Base-by-base conservation (phyloP, 768 basidiomycete species). In the Hericium coralloides region DNA sequence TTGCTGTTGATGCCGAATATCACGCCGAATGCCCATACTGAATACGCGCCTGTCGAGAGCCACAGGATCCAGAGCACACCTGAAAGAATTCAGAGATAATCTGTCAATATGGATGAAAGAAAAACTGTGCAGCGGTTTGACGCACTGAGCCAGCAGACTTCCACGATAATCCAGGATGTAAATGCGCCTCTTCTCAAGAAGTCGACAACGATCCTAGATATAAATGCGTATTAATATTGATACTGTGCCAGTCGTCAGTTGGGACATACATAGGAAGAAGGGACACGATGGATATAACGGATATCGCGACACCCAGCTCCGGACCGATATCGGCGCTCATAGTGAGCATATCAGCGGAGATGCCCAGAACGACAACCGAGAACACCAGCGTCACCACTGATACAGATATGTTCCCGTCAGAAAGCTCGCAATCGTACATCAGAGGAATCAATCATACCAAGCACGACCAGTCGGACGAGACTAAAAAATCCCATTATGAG, bases 61-160 rank as follows among this genome's bases (percentile, higher is more conserved):
- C 72, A 78, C 36, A 77, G 60, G 39, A 75, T 53, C 64, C 67
- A 70, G 23, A 78, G 66, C 49, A 70, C 5, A 20, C 56, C 73
- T 72, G 55, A 15, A 49, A 58, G 23, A n/a, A n/a, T n/a, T n/a
- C n/a, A n/a, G 4, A 20, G 0, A 45, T 45, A 12, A 45, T 9
- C 2, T 1, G 5, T 50, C 43, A n/a, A 15, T n/a, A 50, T 50
- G 12, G 12, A 23, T 9, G 22, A 0, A 14, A 22, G 25, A 6
- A 9, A 5, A 4, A 31, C 4, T 14, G 49, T 8, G 25, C 22
- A 25, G 8, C 12, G 49, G 0, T 2, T 36, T 50, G 20, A 53
- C 73, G 62, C 58, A 76, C 74, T 62, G 54, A 74, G 58, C 72
- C 70, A 75, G 14, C 17, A 48, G 15, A 76, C 31, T 58, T 77